Conservation (phyloP, 2,329 filamentous ascomycete species). For the Cryphonectria parasitica region DNA sequence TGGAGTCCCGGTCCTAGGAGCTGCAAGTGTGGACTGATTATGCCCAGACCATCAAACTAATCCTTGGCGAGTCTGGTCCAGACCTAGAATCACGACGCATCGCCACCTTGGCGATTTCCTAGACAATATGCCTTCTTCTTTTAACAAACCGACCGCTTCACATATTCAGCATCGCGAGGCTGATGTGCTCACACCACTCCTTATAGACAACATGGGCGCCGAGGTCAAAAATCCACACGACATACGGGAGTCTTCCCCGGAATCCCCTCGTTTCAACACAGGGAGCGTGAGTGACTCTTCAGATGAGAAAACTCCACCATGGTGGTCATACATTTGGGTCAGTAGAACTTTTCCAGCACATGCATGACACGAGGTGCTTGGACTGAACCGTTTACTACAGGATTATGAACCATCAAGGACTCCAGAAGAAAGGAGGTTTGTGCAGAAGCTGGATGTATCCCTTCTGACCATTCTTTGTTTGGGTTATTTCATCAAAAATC, state of each 20-base stretch:
- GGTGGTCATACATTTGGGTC: conserved; percentile 30
- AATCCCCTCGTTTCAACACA: conserved; percentile 9
- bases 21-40: neutral
- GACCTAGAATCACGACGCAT: neutral
- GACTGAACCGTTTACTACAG: neutral
- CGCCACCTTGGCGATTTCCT: neutral
- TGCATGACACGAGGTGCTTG: neutral
- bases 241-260: conserved; percentile 8
- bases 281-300: neutral
- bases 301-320: conserved; percentile 16
- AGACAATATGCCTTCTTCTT: conserved; percentile 18
- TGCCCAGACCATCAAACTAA: conserved; percentile 8
- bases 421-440: conserved; percentile 38
- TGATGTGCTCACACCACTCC: conserved; percentile 21
- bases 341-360: neutral
- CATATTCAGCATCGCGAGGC: conserved; percentile 2
- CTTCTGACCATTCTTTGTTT: conserved; percentile 42
- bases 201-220: conserved; percentile 23
- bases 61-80: neutral
- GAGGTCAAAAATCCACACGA: conserved; percentile 22
- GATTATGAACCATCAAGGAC: conserved; percentile 33
- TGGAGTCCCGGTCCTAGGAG: neutral
- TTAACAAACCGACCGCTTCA: conserved; percentile 12
- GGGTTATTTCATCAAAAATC: conserved; percentile 45
- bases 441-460: conserved; percentile 41